Conservation (phyloP, 441 rosid genomes). For the Pelargonium fulgidum region DNA sequence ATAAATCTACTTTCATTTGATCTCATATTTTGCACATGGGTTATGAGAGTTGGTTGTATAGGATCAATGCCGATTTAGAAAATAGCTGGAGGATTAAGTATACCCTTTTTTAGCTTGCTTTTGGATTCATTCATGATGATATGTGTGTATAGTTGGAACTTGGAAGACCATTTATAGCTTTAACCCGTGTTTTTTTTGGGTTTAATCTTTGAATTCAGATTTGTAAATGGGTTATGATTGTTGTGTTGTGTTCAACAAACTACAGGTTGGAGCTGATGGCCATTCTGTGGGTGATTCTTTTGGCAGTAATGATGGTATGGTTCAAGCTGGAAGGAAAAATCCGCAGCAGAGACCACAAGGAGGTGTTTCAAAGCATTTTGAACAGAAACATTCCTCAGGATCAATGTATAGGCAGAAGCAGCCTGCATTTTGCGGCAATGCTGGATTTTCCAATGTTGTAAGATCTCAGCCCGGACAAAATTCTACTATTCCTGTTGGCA, state of each 20-base stretch:
- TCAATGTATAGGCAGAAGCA: conserved; percentile 14
- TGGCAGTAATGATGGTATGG: neutral
- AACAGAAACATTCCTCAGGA: neutral
- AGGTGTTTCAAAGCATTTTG: conserved; percentile 12
- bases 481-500: conserved; percentile 13
- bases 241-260: neutral
- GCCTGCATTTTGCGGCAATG: conserved; percentile 11
- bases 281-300: neutral
- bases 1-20: too few relatives aligned
- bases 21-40: too few relatives aligned
- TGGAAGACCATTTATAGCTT: too few relatives aligned
- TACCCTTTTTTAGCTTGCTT: too few relatives aligned
- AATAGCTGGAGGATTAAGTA: too few relatives aligned
- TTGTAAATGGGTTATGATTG: neutral
- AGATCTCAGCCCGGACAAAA: neutral
- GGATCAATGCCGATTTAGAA: too few relatives aligned
- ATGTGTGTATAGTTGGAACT: too few relatives aligned
- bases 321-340: conserved; percentile 20
- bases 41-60: too few relatives aligned
- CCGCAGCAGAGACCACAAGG: conserved; percentile 6
- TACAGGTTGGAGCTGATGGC: neutral
- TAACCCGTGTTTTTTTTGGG: too few relatives aligned
- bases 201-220: neutral
- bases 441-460: conserved; percentile 9
- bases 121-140: too few relatives aligned